phyloP scores from a whole-genome alignment of 164 flowering plant species.

The Chimonanthus salicifolius region DNA sequence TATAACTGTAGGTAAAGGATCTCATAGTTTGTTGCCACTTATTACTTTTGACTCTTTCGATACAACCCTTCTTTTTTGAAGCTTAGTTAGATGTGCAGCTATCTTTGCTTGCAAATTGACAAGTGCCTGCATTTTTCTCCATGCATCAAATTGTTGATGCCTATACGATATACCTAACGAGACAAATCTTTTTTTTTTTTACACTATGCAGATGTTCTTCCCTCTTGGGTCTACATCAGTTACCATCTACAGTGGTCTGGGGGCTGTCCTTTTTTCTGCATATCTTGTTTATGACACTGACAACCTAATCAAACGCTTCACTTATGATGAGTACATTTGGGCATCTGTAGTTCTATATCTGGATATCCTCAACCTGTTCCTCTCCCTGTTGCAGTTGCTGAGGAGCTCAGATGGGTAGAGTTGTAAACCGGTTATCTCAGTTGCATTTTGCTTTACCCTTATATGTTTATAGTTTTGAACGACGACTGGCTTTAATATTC shows the following conservation, averaged over 20 bases:
- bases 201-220: constrained; percentile 64
- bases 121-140: not conserved
- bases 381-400: constrained; percentile 72
- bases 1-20: not conserved
- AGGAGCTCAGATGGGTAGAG: constrained; percentile 38
- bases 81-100: not conserved
- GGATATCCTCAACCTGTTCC: constrained; percentile 90
- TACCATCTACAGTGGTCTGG: constrained; percentile 66
- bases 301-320: constrained; percentile 85
- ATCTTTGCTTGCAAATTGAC: not conserved
- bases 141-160: not conserved
- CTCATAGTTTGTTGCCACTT: not conserved
- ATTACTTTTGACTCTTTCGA: not conserved
- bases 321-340: constrained; percentile 92
- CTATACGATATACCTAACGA: not conserved
- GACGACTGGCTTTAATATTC: not conserved
- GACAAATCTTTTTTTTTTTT: not conserved
- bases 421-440: not conserved
- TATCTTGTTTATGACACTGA: constrained; percentile 90
- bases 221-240: constrained; percentile 73
- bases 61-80: not conserved
- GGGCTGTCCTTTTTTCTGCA: constrained; percentile 83
- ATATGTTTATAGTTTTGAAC: not conserved
- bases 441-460: not conserved
- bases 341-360: constrained; percentile 87